Base-by-base conservation (phyloP, 2,329 filamentous ascomycete species). In the Thermoascus crustaceus region DNA sequence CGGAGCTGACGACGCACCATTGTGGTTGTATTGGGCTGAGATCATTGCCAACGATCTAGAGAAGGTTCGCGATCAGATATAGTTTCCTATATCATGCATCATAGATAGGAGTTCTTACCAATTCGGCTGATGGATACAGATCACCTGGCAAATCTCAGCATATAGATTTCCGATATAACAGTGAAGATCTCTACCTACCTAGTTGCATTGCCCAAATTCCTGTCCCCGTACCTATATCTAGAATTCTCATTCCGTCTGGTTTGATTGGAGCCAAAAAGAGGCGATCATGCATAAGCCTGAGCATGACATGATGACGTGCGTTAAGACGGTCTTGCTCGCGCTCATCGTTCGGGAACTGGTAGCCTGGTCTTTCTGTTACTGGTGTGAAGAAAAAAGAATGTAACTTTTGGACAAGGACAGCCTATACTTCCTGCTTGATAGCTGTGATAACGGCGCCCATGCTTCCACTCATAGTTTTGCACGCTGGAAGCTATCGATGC, bases 401-500 rank as follows among this genome's bases (percentile, higher is more conserved):
- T 11, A 13, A 16, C 10, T 10, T 34, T 10, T 6, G 17, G 11
- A 29, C 11, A 5, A 13, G 8, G 7, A 34, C 33, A n/a, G n/a
- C n/a, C n/a, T n/a, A n/a, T 13, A 35, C 33, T 34, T 17, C 42
- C 43, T 18, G 40, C 38, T 10, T 24, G 30, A 29, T 47, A 47
- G 21, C 37, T 45, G 33, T 50, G 45, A 41, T 45, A 50, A 10
- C 48, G 39, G 25, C 48, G 42, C 3, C 48, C 49, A 37, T 50
- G 48, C 24, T 50, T 47, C 32, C 49, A 55, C 30, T 50, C 43
- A 41, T 54, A 54, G 34, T 55, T 40, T 13, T 44, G 37, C 10
- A 49, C 39, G 32, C 34, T 36, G 9, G 34, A 31, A 26, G 25
- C 30, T 26, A 36, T 14, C 26, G 34, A 36, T 9, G 26, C 24